Percentiles rank a stretch among this genome's conserved stretches.
Evolutionary conservation across 1,284 basidiomycete species (phyloP).

Genomic region (Trametes sp.): DNA sequence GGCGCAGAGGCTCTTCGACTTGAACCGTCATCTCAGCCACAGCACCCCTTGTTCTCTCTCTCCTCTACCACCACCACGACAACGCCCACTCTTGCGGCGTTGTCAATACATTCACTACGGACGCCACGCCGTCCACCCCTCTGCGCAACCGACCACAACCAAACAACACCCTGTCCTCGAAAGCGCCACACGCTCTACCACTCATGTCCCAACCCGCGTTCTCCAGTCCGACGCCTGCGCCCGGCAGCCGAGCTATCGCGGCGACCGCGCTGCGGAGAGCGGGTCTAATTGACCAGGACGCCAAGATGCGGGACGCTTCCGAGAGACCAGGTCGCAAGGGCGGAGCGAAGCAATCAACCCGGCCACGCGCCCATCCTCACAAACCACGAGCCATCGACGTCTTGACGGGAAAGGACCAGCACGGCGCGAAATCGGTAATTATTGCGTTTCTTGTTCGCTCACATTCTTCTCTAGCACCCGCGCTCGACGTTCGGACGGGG

Average conservation of each 20-base stretch:
- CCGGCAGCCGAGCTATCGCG: constrained; percentile 63
- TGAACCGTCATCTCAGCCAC: constrained; percentile 32
- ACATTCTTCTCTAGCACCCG: constrained; percentile 43
- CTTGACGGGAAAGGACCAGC: constrained; percentile 56
- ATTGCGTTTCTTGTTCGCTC: constrained; percentile 30
- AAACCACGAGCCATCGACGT: constrained; percentile 64
- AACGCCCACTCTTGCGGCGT: constrained; percentile 23
- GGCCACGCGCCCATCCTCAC: constrained; percentile 67
- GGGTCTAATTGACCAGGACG: constrained; percentile 76
- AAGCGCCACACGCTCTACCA: constrained; percentile 23
- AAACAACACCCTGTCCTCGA: constrained; percentile 25
- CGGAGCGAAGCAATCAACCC: constrained; percentile 55
- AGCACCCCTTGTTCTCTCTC: constrained; percentile 12
- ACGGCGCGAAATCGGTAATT: constrained; percentile 65
- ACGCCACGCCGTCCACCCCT: constrained; percentile 24
- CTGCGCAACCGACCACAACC: constrained; percentile 29
- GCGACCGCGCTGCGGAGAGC: constrained; percentile 67
- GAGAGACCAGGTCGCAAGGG: constrained; percentile 76
- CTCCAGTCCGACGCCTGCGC: constrained; percentile 56
- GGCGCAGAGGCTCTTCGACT: constrained; percentile 28
- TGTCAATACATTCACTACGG: constrained; percentile 16
- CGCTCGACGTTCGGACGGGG: constrained; percentile 40
- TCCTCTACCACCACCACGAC: background rate
- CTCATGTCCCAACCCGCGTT: constrained; percentile 49
- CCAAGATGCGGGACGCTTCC: constrained; percentile 71